Evolutionary conservation across 2,329 filamentous ascomycete genomes (phyloP).

Genomic region (Phialemoniopsis sp.): DNA sequence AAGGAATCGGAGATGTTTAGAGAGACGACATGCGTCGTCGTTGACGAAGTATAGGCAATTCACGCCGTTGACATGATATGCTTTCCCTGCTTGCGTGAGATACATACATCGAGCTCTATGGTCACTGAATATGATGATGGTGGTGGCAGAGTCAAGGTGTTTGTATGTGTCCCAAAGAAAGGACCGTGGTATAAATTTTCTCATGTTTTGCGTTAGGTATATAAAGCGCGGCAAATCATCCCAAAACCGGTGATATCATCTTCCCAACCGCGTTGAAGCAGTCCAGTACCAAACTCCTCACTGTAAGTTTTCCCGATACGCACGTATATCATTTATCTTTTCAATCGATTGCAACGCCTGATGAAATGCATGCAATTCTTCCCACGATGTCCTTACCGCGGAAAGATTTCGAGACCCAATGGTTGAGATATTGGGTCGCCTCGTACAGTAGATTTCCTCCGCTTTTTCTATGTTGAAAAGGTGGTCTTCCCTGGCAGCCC

Average conservation of each 20-base stretch:
- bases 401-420: too few species aligned
- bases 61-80: too few species aligned
- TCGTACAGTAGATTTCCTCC: slow-evolving; percentile 7
- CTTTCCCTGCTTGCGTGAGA: too few species aligned
- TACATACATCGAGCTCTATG: too few species aligned
- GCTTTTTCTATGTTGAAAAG: slow-evolving; percentile 14
- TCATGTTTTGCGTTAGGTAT: neutral
- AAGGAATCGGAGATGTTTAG: too few species aligned
- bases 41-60: too few species aligned
- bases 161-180: too few species aligned
- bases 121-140: too few species aligned
- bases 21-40: too few species aligned
- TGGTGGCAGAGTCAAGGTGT: too few species aligned
- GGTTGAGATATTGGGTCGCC: too few species aligned
- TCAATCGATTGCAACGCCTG: slow-evolving; percentile 26
- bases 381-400: neutral
- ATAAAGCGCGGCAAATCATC: neutral
- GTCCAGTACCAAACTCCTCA: slow-evolving; percentile 21
- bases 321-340: slow-evolving; percentile 1
- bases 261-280: slow-evolving; percentile 34
- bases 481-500: neutral
- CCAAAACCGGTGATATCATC: neutral
- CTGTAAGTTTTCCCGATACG: slow-evolving; percentile 13
- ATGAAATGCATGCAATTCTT: slow-evolving; percentile 24
- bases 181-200: too few species aligned